Conservation (phyloP, 805 yeast species). For the Wickerhamomyces kurtzmanii region DNA sequence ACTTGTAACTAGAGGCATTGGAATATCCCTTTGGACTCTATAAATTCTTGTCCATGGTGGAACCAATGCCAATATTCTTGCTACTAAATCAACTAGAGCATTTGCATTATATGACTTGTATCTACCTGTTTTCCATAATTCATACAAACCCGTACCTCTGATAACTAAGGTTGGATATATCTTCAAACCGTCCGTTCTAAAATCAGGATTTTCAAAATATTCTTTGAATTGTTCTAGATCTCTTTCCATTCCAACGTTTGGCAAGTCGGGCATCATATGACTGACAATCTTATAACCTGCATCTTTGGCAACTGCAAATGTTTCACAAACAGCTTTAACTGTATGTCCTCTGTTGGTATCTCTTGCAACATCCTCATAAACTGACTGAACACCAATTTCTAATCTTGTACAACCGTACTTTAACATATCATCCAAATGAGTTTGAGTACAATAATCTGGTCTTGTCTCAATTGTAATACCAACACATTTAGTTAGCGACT, state of each 20-base stretch:
- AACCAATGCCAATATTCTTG: constrained; percentile 88
- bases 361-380: constrained; percentile 96
- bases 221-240: constrained; percentile 93
- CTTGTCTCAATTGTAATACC: constrained; percentile 98
- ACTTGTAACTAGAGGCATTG: constrained; percentile 96
- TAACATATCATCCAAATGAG: constrained; percentile 92
- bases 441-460: constrained; percentile 96
- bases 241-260: constrained; percentile 97
- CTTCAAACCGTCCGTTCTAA: constrained; percentile 94
- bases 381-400: constrained; percentile 95
- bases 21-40: constrained; percentile 97
- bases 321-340: constrained; percentile 90
- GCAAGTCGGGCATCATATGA: constrained; percentile 99
- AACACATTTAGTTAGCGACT: constrained; percentile 92
- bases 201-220: constrained; percentile 93
- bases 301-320: constrained; percentile 93
- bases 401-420: constrained; percentile 93
- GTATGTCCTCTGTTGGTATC: constrained; percentile 98
- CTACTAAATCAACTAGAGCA: constrained; percentile 88
- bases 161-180: constrained; percentile 94
- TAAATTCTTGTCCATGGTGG: constrained; percentile 99
- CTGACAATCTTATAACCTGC: constrained; percentile 97
- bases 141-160: constrained; percentile 95
- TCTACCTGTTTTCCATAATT: constrained; percentile 93
- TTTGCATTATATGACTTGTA: constrained; percentile 93